A percentile compares a stretch with the other conserved stretches of the same genome.
These are phyloP conservation scores for Diaporthe ilicicola DNA, from an alignment of 2,329 filamentous ascomycete species.

Conservation along the genomic window DNA sequence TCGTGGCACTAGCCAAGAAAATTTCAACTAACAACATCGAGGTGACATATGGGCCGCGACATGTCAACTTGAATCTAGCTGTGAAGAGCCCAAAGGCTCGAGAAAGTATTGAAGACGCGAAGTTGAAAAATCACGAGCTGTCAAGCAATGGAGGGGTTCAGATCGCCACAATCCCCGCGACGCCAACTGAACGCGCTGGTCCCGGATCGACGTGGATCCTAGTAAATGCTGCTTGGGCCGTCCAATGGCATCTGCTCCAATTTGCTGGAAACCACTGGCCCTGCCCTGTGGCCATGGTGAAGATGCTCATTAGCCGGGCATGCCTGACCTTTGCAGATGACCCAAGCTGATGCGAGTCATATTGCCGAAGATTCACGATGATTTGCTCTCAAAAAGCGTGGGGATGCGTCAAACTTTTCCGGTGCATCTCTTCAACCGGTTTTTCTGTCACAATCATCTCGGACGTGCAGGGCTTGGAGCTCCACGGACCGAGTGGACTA, in stretches of 20 bases:
- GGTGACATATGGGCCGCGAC: neutral
- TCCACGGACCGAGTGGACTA: constrained; percentile 3
- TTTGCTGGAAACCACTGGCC: neutral
- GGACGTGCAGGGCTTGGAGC: constrained; percentile 20
- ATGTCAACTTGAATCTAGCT: neutral
- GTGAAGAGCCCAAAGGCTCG: neutral
- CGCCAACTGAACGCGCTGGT: constrained; percentile 27
- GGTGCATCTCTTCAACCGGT: constrained; percentile 14
- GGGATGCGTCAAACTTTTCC: constrained; percentile 24
- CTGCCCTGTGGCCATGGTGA: neutral
- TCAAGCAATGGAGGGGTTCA: constrained; percentile 18
- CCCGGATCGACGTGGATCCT: constrained; percentile 29
- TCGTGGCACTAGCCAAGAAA: neutral
- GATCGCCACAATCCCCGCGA: constrained; percentile 23
- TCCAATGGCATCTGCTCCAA: constrained; percentile 9
- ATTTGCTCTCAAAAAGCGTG: constrained; percentile 15
- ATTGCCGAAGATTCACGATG: constrained; percentile 13
- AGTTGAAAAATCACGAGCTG: neutral
- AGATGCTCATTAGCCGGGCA: neutral
- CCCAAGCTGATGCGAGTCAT: constrained; percentile 19
- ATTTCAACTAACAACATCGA: neutral
- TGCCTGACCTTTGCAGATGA: neutral
- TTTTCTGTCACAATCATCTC: constrained; percentile 25
- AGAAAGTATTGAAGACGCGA: neutral
- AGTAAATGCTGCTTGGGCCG: constrained; percentile 21